phyloP scores from a whole-genome alignment of 306 rosid genomes.

The Lablab purpureus region DNA sequence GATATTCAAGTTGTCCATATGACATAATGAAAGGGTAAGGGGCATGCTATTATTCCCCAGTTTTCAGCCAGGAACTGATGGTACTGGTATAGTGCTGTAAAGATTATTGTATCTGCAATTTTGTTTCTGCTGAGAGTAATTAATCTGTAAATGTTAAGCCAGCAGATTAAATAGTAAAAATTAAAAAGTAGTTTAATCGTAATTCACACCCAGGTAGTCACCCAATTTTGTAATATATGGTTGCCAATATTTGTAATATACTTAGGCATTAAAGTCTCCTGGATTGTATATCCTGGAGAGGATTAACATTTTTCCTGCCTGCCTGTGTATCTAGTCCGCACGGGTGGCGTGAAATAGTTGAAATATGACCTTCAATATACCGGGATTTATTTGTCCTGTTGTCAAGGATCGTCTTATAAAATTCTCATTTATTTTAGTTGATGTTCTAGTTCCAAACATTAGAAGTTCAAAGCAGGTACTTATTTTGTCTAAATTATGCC shows the following conservation, averaged over 20 bases:
- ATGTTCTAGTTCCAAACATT: background rate
- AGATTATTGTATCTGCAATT: slow-evolving; percentile 49
- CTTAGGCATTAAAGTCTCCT: slow-evolving; percentile 36
- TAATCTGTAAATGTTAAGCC: slow-evolving; percentile 65
- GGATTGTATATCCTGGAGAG: slow-evolving; percentile 30
- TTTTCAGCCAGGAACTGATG: slow-evolving; percentile 53
- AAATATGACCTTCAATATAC: slow-evolving; percentile 6
- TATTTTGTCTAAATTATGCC: background rate
- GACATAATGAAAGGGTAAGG: slow-evolving; percentile 48
- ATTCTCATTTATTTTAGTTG: background rate
- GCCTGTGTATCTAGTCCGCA: slow-evolving; percentile 17
- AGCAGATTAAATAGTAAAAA: slow-evolving; percentile 50
- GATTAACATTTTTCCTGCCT: slow-evolving; percentile 11
- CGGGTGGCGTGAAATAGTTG: background rate
- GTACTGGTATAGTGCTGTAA: slow-evolving; percentile 45
- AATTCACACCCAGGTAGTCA: slow-evolving; percentile 41
- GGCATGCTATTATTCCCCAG: slow-evolving; percentile 42
- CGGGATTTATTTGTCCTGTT: background rate
- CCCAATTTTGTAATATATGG: slow-evolving; percentile 48
- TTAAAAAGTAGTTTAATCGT: slow-evolving; percentile 19
- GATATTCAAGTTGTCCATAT: slow-evolving; percentile 41
- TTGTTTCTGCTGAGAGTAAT: slow-evolving; percentile 58
- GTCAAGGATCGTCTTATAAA: background rate
- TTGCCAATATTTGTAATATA: slow-evolving; percentile 47
- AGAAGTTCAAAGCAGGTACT: background rate